Percentiles rank a stretch among this genome's conserved stretches.
Evolutionary conservation across 2,329 filamentous ascomycete genomes (phyloP).

Genomic region (Scedosporium apiospermum): DNA sequence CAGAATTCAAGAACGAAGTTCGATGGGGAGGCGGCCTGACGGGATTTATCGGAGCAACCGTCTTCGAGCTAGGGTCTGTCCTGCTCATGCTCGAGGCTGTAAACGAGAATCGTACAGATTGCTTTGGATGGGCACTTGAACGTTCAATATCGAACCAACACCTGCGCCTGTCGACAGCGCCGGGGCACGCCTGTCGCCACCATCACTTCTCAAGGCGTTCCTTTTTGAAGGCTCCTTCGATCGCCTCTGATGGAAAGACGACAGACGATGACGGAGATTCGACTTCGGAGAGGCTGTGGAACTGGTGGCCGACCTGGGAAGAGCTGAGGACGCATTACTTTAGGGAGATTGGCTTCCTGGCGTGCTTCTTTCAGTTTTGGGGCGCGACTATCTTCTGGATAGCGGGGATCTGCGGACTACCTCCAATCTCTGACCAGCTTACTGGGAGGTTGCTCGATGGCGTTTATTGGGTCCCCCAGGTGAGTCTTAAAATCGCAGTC

Average conservation of each 20-base stretch:
- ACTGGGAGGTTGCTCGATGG: constrained; percentile 36
- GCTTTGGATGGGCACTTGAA: constrained; percentile 61
- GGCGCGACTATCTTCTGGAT: constrained; percentile 58
- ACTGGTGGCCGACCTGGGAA: constrained; percentile 48
- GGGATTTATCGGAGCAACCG: constrained; percentile 56
- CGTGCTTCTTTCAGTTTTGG: constrained; percentile 44
- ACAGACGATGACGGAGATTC: constrained; percentile 1
- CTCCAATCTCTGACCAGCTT: constrained; percentile 42
- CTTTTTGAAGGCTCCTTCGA: constrained; percentile 9
- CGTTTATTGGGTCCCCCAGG: constrained; percentile 48
- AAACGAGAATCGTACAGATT: constrained; percentile 55
- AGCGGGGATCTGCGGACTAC: constrained; percentile 49
- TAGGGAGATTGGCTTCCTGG: constrained; percentile 53
- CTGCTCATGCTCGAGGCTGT: constrained; percentile 57
- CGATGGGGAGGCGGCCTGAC: constrained; percentile 48
- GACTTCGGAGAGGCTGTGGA: constrained; percentile 29
- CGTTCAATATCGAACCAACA: constrained; percentile 26
- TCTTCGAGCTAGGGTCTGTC: constrained; percentile 56
- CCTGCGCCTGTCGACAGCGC: constrained; percentile 8
- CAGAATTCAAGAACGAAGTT: constrained; percentile 44
- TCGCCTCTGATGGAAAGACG: background rate
- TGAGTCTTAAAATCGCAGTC: background rate
- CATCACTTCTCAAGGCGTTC: constrained; percentile 16
- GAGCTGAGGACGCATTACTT: constrained; percentile 52
- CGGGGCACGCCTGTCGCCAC: constrained; percentile 15